Percentiles rank a stretch among this genome's conserved stretches.
phyloP scores from a whole-genome alignment of 2,329 filamentous ascomycete species.

The Ophiostoma montium region DNA sequence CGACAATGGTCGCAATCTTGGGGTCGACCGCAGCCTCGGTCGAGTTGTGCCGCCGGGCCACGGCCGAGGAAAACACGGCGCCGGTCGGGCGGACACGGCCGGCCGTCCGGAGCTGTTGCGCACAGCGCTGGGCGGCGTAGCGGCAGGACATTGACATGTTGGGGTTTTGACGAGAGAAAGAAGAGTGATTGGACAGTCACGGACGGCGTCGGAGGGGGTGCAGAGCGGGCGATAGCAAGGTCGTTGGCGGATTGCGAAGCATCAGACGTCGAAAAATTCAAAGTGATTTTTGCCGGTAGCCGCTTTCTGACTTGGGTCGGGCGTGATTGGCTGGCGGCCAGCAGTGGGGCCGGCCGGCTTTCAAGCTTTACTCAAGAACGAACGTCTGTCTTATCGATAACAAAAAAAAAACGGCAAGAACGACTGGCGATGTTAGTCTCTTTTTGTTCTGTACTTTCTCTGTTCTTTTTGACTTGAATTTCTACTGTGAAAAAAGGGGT shows the following conservation, averaged over 20 bases:
- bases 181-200: too few relatives aligned
- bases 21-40: slow-evolving; percentile 68
- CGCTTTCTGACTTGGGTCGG: slow-evolving; percentile 1
- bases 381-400: slow-evolving; percentile 9
- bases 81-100: slow-evolving; percentile 31
- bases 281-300: slow-evolving; percentile 5
- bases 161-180: too few relatives aligned
- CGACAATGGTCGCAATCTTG: slow-evolving; percentile 89
- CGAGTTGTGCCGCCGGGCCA: slow-evolving; percentile 71
- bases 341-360: neutral
- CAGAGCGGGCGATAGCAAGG: neutral
- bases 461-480: too few relatives aligned
- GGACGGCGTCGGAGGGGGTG: neutral
- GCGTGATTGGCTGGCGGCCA: slow-evolving; percentile 1
- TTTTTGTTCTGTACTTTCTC: too few relatives aligned
- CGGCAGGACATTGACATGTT: slow-evolving; percentile 49
- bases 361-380: neutral
- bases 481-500: neutral
- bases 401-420: slow-evolving; percentile 3
- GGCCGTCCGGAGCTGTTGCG: slow-evolving; percentile 43
- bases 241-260: slow-evolving; percentile 1
- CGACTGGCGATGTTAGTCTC: neutral
- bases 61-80: slow-evolving; percentile 30
- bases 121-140: slow-evolving; percentile 50
- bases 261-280: slow-evolving; percentile 8